These are phyloP conservation scores for Acrocalymma vagum DNA, from an alignment of 2,329 filamentous ascomycete species.

Conservation along the genomic window DNA sequence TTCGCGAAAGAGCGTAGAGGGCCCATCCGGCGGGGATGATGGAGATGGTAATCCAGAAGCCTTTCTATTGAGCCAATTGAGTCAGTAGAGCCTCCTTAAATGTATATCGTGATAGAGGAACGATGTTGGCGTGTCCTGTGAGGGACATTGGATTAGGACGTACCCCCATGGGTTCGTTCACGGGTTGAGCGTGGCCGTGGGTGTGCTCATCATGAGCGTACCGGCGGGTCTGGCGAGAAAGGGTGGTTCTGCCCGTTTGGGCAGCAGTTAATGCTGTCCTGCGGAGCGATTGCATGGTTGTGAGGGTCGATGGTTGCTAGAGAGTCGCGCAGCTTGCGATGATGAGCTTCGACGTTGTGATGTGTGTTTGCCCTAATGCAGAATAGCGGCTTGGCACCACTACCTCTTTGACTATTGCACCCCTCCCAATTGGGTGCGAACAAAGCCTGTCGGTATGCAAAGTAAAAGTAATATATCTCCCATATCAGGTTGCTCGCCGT, in stretches of 20 bases:
- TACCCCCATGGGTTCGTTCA: conserved; percentile 62
- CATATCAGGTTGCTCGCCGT: too few species aligned
- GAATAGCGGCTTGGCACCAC: conserved; percentile 23
- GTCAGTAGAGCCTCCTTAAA: conserved; percentile 22
- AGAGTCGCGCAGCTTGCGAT: conserved; percentile 28
- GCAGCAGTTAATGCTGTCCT: conserved; percentile 53
- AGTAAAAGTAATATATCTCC: too few species aligned
- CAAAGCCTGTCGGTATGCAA: too few species aligned
- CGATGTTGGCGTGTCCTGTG: background rate
- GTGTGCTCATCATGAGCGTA: conserved; percentile 48
- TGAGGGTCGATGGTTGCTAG: conserved; percentile 30
- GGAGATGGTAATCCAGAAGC: conserved; percentile 58
- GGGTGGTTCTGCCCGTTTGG: conserved; percentile 44
- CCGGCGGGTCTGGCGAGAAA: conserved; percentile 51
- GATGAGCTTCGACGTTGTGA: conserved; percentile 36
- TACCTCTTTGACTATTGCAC: too few species aligned
- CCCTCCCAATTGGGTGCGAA: too few species aligned
- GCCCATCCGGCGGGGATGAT: conserved; percentile 55
- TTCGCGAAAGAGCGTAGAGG: conserved; percentile 56
- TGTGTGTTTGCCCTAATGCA: conserved; percentile 13
- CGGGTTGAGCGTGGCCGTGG: conserved; percentile 47
- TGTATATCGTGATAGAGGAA: background rate
- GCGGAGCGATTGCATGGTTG: conserved; percentile 56
- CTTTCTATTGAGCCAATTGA: conserved; percentile 41
- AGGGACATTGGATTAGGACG: conserved; percentile 38